Evolutionary conservation across 495 filamentous ascomycete species (phyloP).

Genomic region (Aspergillus leporis): DNA sequence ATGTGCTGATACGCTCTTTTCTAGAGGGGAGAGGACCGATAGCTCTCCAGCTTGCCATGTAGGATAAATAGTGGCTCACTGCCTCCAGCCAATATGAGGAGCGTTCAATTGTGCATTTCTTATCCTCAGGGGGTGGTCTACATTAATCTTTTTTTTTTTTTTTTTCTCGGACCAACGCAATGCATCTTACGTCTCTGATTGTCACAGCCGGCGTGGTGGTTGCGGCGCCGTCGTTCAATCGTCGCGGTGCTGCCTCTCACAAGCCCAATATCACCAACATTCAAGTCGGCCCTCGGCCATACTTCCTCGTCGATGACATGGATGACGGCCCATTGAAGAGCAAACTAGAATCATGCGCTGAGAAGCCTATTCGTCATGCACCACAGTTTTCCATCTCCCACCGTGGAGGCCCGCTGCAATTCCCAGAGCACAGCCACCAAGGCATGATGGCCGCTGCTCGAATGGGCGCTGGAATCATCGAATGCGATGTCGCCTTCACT

Average conservation of each 20-base stretch:
- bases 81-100: background rate
- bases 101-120: background rate
- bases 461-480: constrained; percentile 64
- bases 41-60: background rate
- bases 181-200: constrained; percentile 18
- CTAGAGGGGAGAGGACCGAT: background rate
- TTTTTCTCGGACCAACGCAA: background rate
- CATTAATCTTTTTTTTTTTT: background rate
- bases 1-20: background rate
- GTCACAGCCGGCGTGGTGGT: constrained; percentile 17
- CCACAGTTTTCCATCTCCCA: constrained; percentile 55
- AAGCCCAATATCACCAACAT: constrained; percentile 24
- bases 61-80: background rate
- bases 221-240: constrained; percentile 17
- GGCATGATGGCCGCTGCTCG: constrained; percentile 52
- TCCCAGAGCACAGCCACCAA: constrained; percentile 60
- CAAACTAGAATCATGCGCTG: constrained; percentile 53
- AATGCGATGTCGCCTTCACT: constrained; percentile 66
- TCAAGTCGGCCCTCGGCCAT: constrained; percentile 57
- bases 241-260: constrained; percentile 1
- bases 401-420: constrained; percentile 58
- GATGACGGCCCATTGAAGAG: constrained; percentile 55
- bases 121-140: background rate
- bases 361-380: constrained; percentile 41
- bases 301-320: constrained; percentile 61